A percentile compares a stretch with the other conserved stretches of the same genome.
These are phyloP conservation scores for Scleroderma bovista DNA, from an alignment of 768 basidiomycete species.

Conservation along the genomic window DNA sequence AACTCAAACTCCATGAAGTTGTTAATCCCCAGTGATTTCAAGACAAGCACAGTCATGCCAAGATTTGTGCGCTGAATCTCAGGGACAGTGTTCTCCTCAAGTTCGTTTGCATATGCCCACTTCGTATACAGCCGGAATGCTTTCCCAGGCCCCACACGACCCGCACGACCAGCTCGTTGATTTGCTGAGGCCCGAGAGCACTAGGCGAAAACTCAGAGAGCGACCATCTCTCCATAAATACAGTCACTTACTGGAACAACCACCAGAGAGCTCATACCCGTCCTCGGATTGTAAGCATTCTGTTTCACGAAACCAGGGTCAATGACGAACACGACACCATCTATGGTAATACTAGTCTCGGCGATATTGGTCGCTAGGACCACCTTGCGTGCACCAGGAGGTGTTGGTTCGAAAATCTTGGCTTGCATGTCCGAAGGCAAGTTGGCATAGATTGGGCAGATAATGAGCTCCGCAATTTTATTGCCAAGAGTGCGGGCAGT, in stretches of 20 bases:
- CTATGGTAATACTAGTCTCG: constrained; percentile 99
- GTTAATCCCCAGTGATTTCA: constrained; percentile 97
- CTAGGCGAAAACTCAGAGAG: constrained; percentile 31
- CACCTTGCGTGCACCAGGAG: constrained; percentile 93
- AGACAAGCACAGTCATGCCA: constrained; percentile 88
- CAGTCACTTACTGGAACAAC: constrained; percentile 81
- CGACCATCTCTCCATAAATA: background rate
- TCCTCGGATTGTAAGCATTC: constrained; percentile 96
- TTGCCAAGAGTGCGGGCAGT: constrained; percentile 93
- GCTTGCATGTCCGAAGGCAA: constrained; percentile 99
- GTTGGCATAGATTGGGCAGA: constrained; percentile 98
- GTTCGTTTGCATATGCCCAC: constrained; percentile 94
- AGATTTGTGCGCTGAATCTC: constrained; percentile 99
- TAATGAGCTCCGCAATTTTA: constrained; percentile 89
- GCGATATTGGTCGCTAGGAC: constrained; percentile 99
- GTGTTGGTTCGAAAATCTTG: constrained; percentile 99
- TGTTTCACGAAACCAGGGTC: constrained; percentile 99
- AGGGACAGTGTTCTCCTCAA: constrained; percentile 95
- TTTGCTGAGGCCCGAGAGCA: constrained; percentile 97
- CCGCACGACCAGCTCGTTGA: constrained; percentile 94
- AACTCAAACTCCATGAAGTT: constrained; percentile 98
- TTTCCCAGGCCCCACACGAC: constrained; percentile 96
- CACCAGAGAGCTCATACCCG: constrained; percentile 95
- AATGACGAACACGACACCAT: constrained; percentile 98
- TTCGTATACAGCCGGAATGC: constrained; percentile 98